Conservation (phyloP, 2,329 filamentous ascomycete genomes). For the Botrytis aclada region DNA sequence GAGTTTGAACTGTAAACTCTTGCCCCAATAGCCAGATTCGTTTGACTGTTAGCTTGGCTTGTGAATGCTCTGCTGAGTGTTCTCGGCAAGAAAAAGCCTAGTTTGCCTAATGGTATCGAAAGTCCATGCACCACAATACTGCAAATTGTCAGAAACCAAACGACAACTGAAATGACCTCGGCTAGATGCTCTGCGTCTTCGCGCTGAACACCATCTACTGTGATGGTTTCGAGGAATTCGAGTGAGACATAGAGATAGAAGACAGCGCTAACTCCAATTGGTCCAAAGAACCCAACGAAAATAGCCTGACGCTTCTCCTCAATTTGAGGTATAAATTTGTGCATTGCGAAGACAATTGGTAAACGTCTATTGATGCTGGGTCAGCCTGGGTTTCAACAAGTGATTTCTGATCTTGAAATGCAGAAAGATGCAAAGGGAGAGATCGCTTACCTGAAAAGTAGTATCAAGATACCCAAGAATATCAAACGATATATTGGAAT, state of each 20-base stretch:
- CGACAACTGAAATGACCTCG: slow-evolving; percentile 67
- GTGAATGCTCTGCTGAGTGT: slow-evolving; percentile 50
- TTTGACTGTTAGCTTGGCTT: slow-evolving; percentile 26
- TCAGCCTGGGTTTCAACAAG: background rate
- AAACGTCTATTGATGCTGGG: slow-evolving; percentile 48
- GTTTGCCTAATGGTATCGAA: slow-evolving; percentile 72
- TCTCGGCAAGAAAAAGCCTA: slow-evolving; percentile 57
- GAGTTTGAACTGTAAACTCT: background rate
- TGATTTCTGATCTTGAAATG: slow-evolving; percentile 1
- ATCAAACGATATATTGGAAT: slow-evolving; percentile 73
- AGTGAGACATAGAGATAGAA: slow-evolving; percentile 83
- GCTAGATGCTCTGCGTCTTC: slow-evolving; percentile 63
- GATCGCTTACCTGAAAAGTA: slow-evolving; percentile 58
- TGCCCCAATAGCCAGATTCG: background rate
- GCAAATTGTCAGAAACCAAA: slow-evolving; percentile 84
- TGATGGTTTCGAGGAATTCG: slow-evolving; percentile 65
- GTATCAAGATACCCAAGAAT: slow-evolving; percentile 68
- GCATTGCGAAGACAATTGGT: slow-evolving; percentile 71
- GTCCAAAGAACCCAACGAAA: slow-evolving; percentile 91
- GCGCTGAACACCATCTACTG: slow-evolving; percentile 57
- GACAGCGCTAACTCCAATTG: slow-evolving; percentile 84
- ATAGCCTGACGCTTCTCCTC: slow-evolving; percentile 69
- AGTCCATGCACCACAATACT: slow-evolving; percentile 83
- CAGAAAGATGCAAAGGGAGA: background rate
- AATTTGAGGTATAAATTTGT: slow-evolving; percentile 76